phyloP scores from a whole-genome alignment of 805 yeast genomes.

The Candida corydali region DNA sequence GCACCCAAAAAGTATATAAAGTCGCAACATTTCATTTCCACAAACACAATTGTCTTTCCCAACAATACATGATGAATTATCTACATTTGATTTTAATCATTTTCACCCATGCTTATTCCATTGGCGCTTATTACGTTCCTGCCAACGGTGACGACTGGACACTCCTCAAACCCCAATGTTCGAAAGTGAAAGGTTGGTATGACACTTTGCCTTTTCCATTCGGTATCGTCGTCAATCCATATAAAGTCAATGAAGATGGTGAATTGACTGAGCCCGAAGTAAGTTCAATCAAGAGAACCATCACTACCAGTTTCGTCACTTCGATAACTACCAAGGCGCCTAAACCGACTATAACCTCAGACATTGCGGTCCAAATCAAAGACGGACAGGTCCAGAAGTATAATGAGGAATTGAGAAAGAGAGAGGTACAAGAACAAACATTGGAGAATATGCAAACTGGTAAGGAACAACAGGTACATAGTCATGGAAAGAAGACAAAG shows the following conservation, averaged over 20 bases:
- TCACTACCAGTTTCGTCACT: conserved; percentile 14
- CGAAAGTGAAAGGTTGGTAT: conserved; percentile 15
- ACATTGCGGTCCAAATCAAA: conserved; percentile 19
- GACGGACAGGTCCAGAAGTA: conserved; percentile 29
- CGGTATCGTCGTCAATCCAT: conserved; percentile 33
- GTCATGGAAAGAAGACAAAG: not conserved
- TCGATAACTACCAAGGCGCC: conserved; percentile 16
- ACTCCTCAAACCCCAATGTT: conserved; percentile 20
- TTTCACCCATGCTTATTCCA: conserved; percentile 4
- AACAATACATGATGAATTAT: not conserved
- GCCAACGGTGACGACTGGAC: conserved; percentile 34
- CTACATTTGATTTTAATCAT: no score
- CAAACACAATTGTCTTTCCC: no score
- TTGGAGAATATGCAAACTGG: conserved; percentile 2
- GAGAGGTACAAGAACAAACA: not conserved
- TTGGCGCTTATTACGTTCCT: conserved; percentile 18
- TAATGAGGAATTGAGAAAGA: not conserved
- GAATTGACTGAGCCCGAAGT: conserved; percentile 17
- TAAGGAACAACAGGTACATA: not conserved
- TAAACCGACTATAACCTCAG: conserved; percentile 19
- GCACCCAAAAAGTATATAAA: no score
- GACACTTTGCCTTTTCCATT: conserved; percentile 29
- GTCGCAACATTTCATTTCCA: no score
- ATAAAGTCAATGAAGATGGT: conserved; percentile 15
- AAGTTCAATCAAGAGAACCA: conserved; percentile 10